Evolutionary conservation across 306 rosid genomes (phyloP).

Genomic region (Cicer yamashitae): DNA sequence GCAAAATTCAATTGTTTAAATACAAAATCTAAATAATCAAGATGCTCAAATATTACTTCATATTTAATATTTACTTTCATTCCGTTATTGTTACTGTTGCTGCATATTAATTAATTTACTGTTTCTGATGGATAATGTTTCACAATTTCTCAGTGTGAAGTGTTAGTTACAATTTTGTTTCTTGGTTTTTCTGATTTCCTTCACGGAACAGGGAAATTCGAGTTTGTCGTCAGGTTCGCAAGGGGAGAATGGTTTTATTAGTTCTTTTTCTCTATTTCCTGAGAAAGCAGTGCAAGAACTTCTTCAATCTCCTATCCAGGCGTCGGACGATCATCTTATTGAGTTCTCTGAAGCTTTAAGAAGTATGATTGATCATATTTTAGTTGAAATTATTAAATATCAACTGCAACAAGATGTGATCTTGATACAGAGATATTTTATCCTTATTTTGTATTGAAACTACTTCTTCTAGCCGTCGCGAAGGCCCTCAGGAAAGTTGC

Average conservation of each 20-base stretch:
- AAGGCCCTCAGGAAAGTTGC: constrained; percentile 90
- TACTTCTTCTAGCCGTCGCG: constrained; percentile 76
- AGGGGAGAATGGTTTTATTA: constrained; percentile 68
- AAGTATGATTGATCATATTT: constrained; percentile 62
- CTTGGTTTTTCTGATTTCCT: constrained; percentile 41
- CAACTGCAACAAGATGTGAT: constrained; percentile 42
- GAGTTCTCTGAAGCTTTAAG: constrained; percentile 98
- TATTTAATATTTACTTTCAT: not conserved
- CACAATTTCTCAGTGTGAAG: not conserved
- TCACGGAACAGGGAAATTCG: constrained; percentile 63
- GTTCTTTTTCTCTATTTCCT: constrained; percentile 68
- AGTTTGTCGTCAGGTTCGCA: constrained; percentile 57
- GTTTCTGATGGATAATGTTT: constrained; percentile 14
- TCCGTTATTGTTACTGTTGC: not conserved
- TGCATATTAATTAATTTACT: constrained; percentile 20
- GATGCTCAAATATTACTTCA: not conserved
- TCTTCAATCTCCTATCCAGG: constrained; percentile 70
- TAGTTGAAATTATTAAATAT: constrained; percentile 48
- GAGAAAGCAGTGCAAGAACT: constrained; percentile 86
- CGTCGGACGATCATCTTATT: constrained; percentile 84
- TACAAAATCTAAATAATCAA: not conserved
- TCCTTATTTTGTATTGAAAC: constrained; percentile 55
- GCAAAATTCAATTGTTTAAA: not conserved
- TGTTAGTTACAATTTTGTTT: constrained; percentile 25
- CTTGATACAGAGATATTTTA: constrained; percentile 45